Conservation (phyloP, 2,329 filamentous ascomycete species). For the Diplodia sapinea region DNA sequence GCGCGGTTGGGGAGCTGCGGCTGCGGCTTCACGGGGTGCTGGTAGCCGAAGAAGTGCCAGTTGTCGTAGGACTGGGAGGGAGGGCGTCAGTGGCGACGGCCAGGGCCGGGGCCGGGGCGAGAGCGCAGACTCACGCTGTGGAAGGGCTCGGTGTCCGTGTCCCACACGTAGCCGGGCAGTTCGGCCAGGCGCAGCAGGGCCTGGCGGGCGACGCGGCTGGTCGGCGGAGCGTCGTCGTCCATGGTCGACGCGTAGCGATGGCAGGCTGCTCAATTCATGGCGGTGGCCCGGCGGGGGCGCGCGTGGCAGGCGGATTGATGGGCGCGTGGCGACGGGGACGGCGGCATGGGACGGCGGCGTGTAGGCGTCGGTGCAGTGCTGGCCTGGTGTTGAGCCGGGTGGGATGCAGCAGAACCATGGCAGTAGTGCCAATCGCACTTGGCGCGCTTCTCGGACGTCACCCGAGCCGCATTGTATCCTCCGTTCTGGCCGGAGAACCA, state of each 20-base stretch:
- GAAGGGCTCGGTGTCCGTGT: slow-evolving; percentile 52
- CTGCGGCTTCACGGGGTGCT: slow-evolving; percentile 36
- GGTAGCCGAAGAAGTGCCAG: slow-evolving; percentile 66
- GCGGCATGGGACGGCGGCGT: background rate
- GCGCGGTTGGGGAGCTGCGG: slow-evolving; percentile 31
- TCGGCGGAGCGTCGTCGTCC: slow-evolving; percentile 28
- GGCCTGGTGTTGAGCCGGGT: background rate
- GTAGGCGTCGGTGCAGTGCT: background rate
- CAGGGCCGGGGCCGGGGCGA: no score
- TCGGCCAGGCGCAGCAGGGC: slow-evolving; percentile 47
- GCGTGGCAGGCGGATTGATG: background rate
- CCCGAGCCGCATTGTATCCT: slow-evolving; percentile 29
- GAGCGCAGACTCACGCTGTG: slow-evolving; percentile 48
- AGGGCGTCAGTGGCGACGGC: background rate
- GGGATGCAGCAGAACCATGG: background rate
- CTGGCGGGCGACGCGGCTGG: slow-evolving; percentile 40
- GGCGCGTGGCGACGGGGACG: background rate
- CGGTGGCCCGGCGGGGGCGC: background rate
- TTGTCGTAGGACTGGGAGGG: slow-evolving; percentile 75
- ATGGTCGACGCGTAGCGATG: slow-evolving; percentile 22
- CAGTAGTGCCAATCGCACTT: slow-evolving; percentile 1
- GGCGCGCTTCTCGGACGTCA: slow-evolving; percentile 28
- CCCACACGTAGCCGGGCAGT: slow-evolving; percentile 49
- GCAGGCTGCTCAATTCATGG: slow-evolving; percentile 28
- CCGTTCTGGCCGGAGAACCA: slow-evolving; percentile 9